Base-by-base conservation (phyloP, 2,329 filamentous ascomycete genomes). In the Pseudonectria buxi region DNA sequence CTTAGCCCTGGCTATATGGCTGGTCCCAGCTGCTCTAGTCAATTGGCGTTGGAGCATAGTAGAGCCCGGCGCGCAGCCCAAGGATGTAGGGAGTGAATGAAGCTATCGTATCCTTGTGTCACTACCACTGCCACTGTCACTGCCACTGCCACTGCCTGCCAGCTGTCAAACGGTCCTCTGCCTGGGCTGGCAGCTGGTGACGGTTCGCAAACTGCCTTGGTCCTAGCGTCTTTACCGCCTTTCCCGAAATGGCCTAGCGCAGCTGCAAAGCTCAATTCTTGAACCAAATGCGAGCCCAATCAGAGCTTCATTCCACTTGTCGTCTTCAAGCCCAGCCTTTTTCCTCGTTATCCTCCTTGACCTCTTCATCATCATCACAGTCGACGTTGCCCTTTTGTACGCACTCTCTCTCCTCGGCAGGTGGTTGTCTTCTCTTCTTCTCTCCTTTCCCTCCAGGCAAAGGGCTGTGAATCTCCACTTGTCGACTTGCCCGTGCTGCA, bases 281-380 rank as follows among this genome's bases (percentile, higher is more conserved):
- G n/a, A n/a, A n/a, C n/a, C 36, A 37, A 33, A 34, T 41, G 37
- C 42, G 40, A 38, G 47, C 49, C 45, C 37, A 40, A 49, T 50
- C 36, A 34, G 25, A 52, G 49, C 49, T 49, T 52, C 49, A 52
- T 48, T 40, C 32, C 35, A 37, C 37, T 41, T 41, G 24, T 27
- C 26, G 13, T 14, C 12, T 12, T 27, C 26, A 27, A 27, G 26
- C 26, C 46, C 46, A 51, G 46, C 45, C 49, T 51, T 50, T 37
- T 40, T 25, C 35, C 37, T 37, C 43, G 36, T 40, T 41, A 31
- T 38, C 39, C 36, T 33, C 39, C 37, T 30, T n/a, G n/a, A n/a
- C 34, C 35, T 34, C 40, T 36, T 39, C 40, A 31, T 38, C 29
- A 13, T 25, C 34, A 32, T 36, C 26, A 33, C 14, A 24, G 26